phyloP scores from a whole-genome alignment of 108 stramenopile genomes.

The Cylindrotheca fusiformis region DNA sequence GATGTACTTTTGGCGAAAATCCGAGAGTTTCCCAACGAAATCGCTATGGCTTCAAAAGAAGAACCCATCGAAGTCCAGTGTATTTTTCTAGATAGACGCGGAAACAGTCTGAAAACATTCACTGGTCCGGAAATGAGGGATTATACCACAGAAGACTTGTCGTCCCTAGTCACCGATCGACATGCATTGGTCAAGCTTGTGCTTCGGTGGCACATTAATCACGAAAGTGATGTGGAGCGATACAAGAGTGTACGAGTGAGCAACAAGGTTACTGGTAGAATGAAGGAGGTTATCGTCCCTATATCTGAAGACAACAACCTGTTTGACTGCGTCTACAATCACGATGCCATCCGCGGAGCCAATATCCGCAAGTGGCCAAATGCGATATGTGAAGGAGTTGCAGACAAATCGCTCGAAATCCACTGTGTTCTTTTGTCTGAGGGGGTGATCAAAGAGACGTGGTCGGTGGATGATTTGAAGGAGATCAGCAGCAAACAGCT shows the following conservation, averaged over 20 bases:
- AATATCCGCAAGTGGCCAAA: conserved; percentile 32
- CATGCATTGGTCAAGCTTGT: neutral
- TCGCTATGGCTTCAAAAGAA: neutral
- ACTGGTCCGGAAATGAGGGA: neutral
- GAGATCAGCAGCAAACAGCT: neutral
- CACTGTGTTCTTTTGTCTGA: neutral
- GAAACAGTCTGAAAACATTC: neutral
- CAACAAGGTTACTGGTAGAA: conserved; percentile 18
- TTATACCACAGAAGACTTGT: neutral
- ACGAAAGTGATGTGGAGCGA: neutral
- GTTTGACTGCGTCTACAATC: conserved; percentile 22
- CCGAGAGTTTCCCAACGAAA: neutral
- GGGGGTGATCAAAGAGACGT: neutral
- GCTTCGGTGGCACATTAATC: neutral
- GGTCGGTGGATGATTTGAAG: neutral
- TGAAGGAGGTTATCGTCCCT: conserved; percentile 19
- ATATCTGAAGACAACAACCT: conserved; percentile 6
- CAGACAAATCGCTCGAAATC: neutral
- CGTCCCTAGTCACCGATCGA: neutral
- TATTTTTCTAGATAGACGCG: neutral
- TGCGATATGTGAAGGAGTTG: neutral
- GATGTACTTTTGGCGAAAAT: neutral
- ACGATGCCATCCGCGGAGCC: conserved; percentile 14
- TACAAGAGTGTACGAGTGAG: conserved; percentile 8
- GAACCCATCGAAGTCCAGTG: neutral